Evolutionary conservation across 257 asterid species (phyloP), one percentile per base, ranked within the genome.

Genomic region (Nemophila menziesii): DNA sequence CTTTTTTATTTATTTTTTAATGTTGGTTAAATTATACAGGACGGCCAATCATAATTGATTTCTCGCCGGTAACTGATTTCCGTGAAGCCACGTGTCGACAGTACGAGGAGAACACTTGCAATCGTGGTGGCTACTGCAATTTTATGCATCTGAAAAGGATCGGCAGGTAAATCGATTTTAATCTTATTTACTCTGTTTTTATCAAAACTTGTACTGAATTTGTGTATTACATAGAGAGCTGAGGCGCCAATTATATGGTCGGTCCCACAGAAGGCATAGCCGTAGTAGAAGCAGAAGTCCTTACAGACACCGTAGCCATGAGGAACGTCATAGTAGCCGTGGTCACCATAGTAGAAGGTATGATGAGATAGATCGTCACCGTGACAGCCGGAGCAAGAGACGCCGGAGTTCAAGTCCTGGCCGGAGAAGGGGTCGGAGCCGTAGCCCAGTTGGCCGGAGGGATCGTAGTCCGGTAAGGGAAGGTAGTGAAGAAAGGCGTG

Each of bases 21-120:
- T 22, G 13, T 24, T 19, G 22, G 14, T 9, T 29, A n/a, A 39
- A 26, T 56, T 57, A 46, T 59, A 56, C 85, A 89, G 98, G 98
- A 22, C 75, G 92, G n/a, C 98, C 98, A 27, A 90, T 90, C 49
- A 85, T 90, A 54, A 78, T 90, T 48, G 98, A 90, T 64, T 85
- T 85, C 71, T 90, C 98, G 16, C 98, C 98, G 0, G 96, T 81
- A 48, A 90, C 96, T 11, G 96, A 85, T 68, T 78, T 90, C 33
- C 96, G 96, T 59, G 98, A 90, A 58, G 98, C 96, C 37, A 90
- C 96, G 22, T 90, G 98, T 56, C 64, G 98, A 77, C 98, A 90
- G 71, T 90, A 90, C 10, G 96, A 90, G 71, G 96, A 90, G 61
- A 78, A 85, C 46, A 67, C 82, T 44, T 90, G 98, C 73, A 81